Base-by-base conservation (phyloP, 306 rosid species). In the Quercus rubra region DNA sequence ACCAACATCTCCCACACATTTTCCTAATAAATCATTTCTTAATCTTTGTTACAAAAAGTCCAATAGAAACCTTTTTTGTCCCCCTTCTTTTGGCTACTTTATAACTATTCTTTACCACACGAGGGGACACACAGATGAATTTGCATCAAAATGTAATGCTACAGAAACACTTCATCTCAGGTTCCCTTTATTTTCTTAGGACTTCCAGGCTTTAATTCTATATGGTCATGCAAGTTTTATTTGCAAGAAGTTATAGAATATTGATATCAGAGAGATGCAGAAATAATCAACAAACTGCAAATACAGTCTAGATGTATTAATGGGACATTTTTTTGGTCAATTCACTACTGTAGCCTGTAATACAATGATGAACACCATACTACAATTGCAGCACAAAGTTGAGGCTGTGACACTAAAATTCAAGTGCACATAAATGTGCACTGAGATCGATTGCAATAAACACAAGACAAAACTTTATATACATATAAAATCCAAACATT, bases 101-200 rank as follows among this genome's bases (percentile, higher is more conserved):
- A 89, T 94, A 1, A 90, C 89, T 19, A 43, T 85, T 59, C 5
- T 89, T 46, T 91, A 94, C 83, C 82, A 0, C 14, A 66, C 54
- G 15, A 78, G 88, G 75, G 89, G 86, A 15, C 13, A 79, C 63
- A 83, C n/a, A 6, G 52, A 54, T 11, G 94, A 84, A 5, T 85
- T 27, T 89, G 94, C 88, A 62, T 88, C 57, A 92, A 97, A 70
- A 89, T 81, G 80, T 81, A 81, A 31, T 94, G 98, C 79, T 94
- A 85, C 41, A 69, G 55, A 74, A 71, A 15, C 70, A 91, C 87
- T 27, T 91, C 46, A 77, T 88, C 15, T 90, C 97, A 97, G 94
- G 92, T 75, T 89, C 69, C 31, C 73, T 88, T 67, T 80, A 87
- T 78, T 70, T 78, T 46, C n/a, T 91, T 21, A 91, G 92, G 18